Base-by-base conservation (phyloP, 768 basidiomycete species). In the Sarcodon sp. region DNA sequence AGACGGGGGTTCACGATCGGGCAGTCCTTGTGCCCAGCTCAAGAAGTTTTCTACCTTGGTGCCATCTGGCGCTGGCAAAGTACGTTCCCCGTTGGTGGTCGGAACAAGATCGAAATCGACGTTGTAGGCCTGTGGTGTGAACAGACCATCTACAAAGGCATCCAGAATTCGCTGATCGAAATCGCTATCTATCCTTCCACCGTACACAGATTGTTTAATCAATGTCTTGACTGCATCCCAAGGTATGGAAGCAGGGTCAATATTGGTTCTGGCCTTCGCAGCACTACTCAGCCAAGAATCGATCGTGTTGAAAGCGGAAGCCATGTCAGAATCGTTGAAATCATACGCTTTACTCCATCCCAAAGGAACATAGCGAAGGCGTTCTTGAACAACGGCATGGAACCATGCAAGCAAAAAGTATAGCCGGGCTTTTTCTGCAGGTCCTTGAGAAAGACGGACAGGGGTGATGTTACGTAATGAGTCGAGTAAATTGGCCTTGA, bases 371-470 rank as follows among this genome's bases (percentile, higher is more conserved):
- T 97, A 99, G 37, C 94, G 87, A 10, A 98, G 71, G 52, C 96
- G 88, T 64, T 98, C 96, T 66, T 96, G 93, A 1, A 98, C 83
- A 15, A 98, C 80, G 10, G 96, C 93, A 58, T 99, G 96, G 84
- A 98, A 96, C 93, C 94, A 99, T 1, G 96, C 89, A 32, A 98
- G 76, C 33, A 97, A 71, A 83, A 97, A 97, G 66, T 94, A 93
- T 43, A 98, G 64, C 5, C 96, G 80, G 36, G 83, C 73, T 63
- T 96, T 96, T 66, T 99, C 96, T 3, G 81, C 82, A 7, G 94
- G 94, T 5, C 94, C 96, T 60, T 86, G 79, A 1, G 79, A 67
- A 43, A 93, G 73, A 18, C 87, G 81, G 8, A 79, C 65, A 0
- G 83, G 69, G 2, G 81, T 61, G 43, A 97, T 87, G 52, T 73